Evolutionary conservation across 2,329 filamentous ascomycete species (phyloP).

Genomic region (Cercospora sp.): DNA sequence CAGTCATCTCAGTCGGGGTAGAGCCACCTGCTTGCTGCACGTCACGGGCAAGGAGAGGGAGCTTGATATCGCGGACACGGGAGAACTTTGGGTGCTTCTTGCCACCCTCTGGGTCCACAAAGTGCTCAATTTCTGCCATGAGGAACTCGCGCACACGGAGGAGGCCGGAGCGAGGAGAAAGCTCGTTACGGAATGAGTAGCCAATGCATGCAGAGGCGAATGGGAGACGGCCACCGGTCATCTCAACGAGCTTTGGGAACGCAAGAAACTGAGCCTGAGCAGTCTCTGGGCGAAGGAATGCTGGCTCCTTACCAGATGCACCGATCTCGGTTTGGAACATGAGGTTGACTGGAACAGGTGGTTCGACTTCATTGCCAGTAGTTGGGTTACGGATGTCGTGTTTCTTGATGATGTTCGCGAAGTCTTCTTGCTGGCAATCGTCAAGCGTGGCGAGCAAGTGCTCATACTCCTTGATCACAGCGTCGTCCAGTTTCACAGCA

Average conservation of each 20-base stretch:
- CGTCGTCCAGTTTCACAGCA: conserved; percentile 79
- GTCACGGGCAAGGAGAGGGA: conserved; percentile 79
- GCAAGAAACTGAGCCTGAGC: conserved; percentile 98
- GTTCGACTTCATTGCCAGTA: conserved; percentile 72
- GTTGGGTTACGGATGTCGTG: conserved; percentile 87
- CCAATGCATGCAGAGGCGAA: conserved; percentile 97
- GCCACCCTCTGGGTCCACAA: conserved; percentile 88
- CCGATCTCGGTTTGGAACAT: conserved; percentile 98
- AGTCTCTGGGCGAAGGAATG: conserved; percentile 89
- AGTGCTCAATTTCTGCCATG: conserved; percentile 99
- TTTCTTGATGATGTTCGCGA: conserved; percentile 85
- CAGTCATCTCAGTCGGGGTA: conserved; percentile 67
- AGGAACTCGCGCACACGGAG: conserved; percentile 94
- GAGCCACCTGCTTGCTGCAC: conserved; percentile 88
- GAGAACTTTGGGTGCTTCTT: conserved; percentile 92
- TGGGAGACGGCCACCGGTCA: conserved; percentile 92
- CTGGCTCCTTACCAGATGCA: conserved; percentile 81
- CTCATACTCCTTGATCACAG: conserved; percentile 84
- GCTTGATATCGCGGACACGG: conserved; percentile 79
- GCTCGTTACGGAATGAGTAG: conserved; percentile 98
- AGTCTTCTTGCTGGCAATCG: conserved; percentile 85
- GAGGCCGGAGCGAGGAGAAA: conserved; percentile 87
- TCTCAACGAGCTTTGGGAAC: conserved; percentile 93
- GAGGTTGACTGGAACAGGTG: conserved; percentile 91
- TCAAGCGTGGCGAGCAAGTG: conserved; percentile 90